Percentiles rank a stretch among this genome's conserved stretches.
Conservation (phyloP, 2,329 filamentous ascomycete species). For the Tolypocladium cylindrosporum region DNA sequence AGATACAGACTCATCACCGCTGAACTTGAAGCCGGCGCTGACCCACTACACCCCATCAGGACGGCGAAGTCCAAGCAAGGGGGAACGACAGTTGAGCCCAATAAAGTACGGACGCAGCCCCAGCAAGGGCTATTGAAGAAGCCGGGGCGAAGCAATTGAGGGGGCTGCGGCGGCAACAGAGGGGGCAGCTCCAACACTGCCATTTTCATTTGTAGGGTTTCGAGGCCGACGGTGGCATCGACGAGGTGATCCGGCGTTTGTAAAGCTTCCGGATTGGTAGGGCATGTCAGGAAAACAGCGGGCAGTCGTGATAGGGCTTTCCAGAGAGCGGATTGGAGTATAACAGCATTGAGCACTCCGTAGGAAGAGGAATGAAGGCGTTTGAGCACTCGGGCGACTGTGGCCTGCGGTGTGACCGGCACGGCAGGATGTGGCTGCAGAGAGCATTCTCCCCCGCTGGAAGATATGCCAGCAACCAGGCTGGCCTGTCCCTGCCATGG, state of each 20-base stretch:
- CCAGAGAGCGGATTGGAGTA: neutral
- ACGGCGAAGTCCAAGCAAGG: constrained; percentile 39
- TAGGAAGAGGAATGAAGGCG: neutral
- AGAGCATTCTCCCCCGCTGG: neutral
- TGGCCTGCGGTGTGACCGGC: neutral
- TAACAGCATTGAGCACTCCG: too few relatives aligned
- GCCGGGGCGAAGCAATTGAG: neutral
- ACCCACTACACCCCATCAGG: constrained; percentile 35
- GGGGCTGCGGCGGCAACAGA: neutral
- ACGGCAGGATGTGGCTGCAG: neutral
- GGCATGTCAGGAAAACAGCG: neutral
- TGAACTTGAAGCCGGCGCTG: constrained; percentile 30
- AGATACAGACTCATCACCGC: constrained; percentile 42
- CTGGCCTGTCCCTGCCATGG: neutral
- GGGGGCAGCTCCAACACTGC: neutral
- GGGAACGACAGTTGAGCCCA: constrained; percentile 37
- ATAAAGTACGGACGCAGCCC: constrained; percentile 31
- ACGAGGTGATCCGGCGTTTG: neutral
- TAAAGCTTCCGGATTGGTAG: neutral
- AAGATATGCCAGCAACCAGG: neutral
- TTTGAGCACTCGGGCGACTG: neutral
- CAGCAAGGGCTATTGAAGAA: constrained; percentile 19
- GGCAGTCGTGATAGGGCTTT: neutral
- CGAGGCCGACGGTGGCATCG: neutral
- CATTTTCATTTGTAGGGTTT: neutral